A percentile compares a stretch with the other conserved stretches of the same genome.
Evolutionary conservation across 257 asterid species (phyloP).

Genomic region (Perilla frutescens): DNA sequence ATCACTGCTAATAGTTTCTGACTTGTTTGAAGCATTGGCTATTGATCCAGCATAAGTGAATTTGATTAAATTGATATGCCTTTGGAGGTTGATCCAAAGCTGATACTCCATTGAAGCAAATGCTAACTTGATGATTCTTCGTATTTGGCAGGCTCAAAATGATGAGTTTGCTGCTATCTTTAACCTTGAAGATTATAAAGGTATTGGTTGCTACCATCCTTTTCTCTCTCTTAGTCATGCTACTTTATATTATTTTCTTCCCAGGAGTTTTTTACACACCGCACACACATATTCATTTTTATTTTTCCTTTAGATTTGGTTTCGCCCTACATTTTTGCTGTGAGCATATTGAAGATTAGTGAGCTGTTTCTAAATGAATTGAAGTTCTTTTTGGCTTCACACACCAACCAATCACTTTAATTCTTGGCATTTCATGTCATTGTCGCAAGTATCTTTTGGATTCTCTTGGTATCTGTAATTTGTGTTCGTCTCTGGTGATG

Average conservation of each 20-base stretch:
- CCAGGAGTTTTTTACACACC: background rate
- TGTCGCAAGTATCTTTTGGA: too few species aligned
- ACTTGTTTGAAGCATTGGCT: too few species aligned
- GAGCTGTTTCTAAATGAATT: too few species aligned
- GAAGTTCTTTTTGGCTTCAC: too few species aligned
- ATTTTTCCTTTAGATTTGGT: slow-evolving; percentile 17
- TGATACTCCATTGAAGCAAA: slow-evolving; percentile 1
- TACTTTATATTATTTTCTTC: background rate
- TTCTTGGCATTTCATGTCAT: too few species aligned
- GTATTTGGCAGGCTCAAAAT: slow-evolving; percentile 62
- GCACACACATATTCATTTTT: background rate
- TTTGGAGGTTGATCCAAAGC: background rate
- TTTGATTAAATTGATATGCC: background rate
- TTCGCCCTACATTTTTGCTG: background rate
- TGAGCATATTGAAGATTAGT: too few species aligned
- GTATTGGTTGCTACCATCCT: slow-evolving; percentile 41
- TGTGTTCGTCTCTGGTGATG: background rate
- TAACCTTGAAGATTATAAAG: slow-evolving; percentile 89
- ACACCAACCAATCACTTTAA: too few species aligned
- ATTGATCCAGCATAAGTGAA: too few species aligned
- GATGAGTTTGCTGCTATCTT: slow-evolving; percentile 69
- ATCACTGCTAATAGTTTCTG: too few species aligned
- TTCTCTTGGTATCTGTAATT: too few species aligned
- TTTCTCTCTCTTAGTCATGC: slow-evolving; percentile 1
- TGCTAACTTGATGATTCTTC: slow-evolving; percentile 18